These are phyloP conservation scores for Suillus paluster DNA, from an alignment of 768 basidiomycete species.

Conservation along the genomic window DNA sequence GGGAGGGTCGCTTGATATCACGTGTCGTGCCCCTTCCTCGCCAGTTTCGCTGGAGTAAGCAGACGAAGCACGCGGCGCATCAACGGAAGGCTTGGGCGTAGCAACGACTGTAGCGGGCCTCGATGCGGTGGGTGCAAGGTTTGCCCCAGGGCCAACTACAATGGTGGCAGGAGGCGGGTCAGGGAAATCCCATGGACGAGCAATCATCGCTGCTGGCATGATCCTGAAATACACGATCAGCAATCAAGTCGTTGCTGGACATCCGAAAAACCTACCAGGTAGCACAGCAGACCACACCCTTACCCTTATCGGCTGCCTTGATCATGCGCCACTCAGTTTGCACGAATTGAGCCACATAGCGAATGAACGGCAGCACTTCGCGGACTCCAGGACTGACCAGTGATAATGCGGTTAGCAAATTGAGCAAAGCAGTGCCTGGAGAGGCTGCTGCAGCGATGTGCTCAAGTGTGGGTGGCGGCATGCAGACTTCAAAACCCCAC, in stretches of 20 bases:
- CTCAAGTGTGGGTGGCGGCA: constrained; percentile 71
- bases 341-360: constrained; percentile 79
- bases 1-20: constrained; percentile 34
- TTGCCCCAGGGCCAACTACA: constrained; percentile 7
- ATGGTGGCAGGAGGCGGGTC: constrained; percentile 41
- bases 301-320: constrained; percentile 62
- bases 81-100: constrained; percentile 35
- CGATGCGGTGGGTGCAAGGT: constrained; percentile 22
- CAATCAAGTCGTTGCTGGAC: not conserved
- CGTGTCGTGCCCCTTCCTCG: constrained; percentile 26
- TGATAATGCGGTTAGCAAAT: constrained; percentile 75
- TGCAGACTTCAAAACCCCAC: constrained; percentile 85
- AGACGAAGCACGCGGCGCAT: constrained; percentile 32
- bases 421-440: constrained; percentile 59
- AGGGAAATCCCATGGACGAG: constrained; percentile 80
- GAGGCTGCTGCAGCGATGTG: constrained; percentile 69
- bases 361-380: constrained; percentile 83
- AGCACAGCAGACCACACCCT: constrained; percentile 86
- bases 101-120: constrained; percentile 27
- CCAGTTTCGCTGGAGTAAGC: constrained; percentile 34
- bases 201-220: constrained; percentile 78
- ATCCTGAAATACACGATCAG: constrained; percentile 48
- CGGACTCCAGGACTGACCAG: constrained; percentile 74
- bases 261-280: constrained; percentile 65
- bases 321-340: constrained; percentile 77